Evolutionary conservation across 2,329 filamentous ascomycete genomes (phyloP), one percentile per base, ranked within the genome.

Genomic region (Fusarium sp.): DNA sequence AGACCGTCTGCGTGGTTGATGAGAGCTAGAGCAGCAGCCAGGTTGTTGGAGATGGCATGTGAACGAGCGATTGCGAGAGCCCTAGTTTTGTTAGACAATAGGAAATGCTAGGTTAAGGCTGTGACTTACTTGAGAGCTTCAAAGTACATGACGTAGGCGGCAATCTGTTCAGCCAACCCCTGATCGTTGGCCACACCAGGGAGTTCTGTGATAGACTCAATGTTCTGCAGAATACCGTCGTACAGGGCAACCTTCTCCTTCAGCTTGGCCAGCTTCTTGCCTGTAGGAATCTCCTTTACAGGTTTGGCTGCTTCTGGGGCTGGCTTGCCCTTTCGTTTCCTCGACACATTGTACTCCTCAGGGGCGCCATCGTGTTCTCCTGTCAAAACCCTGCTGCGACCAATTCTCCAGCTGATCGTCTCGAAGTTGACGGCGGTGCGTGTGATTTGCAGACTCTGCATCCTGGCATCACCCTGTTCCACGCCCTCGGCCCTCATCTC

Each of bases 361-460:
- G 88, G 82, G 22, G 94, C 88, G 7, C 96, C 96, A 77, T 98
- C 96, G 62, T 93, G 88, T 12, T 89, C 85, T n/a, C 96, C 95
- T 58, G 94, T 94, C 70, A 99, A 85, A 0, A 98, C 92, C 61
- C 96, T 89, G 82, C 99, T 98, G 54, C 96, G 92, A 32, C 96
- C 96, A 73, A 98, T 94, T 81, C 96, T 90, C 95, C 95, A 98
- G 79, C 94, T 95, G 64, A 99, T 93, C 82, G 98, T 90, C 75
- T 94, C 94, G 81, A 97, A 98, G 82, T 96, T 97, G 64, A 98
- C 94, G 4, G 96, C 95, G 0, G 97, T 97, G 70, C 93, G 92
- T 8, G 95, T 97, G 66, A 99, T 93, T 75, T 98, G 95, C 51
- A 99, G 85, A 77, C 95, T 92, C 83, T 99, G 96, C 91, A 99